Evolutionary conservation across 768 basidiomycete species (phyloP).

Genomic region (Phaffia tasmanica): DNA sequence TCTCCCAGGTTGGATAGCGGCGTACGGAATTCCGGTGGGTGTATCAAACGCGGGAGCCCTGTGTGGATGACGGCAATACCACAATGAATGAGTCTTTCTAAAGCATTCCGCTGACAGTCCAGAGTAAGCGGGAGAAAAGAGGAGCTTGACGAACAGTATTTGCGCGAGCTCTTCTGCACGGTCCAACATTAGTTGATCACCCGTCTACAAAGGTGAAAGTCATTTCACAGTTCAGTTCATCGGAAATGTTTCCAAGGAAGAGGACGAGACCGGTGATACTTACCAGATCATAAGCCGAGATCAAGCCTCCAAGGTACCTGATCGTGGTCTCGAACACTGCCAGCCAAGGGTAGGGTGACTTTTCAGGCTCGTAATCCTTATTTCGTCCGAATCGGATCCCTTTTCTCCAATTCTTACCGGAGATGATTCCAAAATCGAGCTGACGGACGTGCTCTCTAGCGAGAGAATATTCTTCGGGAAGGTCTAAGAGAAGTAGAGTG

Average conservation of each 20-base stretch:
- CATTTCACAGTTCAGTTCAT: background rate
- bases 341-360: constrained; percentile 18
- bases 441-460: constrained; percentile 33
- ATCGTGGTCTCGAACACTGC: constrained; percentile 42
- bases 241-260: background rate
- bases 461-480: constrained; percentile 33
- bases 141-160: constrained; percentile 31
- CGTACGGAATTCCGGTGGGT: constrained; percentile 35
- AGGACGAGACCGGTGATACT: background rate
- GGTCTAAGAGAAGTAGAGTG: constrained; percentile 32
- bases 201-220: constrained; percentile 30
- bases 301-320: constrained; percentile 41
- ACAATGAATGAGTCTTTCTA: background rate
- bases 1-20: constrained; percentile 36
- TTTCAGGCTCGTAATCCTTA: background rate
- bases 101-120: background rate
- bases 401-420: constrained; percentile 1
- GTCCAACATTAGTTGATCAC: constrained; percentile 39
- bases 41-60: constrained; percentile 36
- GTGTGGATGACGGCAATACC: background rate
- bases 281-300: constrained; percentile 38
- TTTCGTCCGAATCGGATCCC: constrained; percentile 1
- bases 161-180: constrained; percentile 40
- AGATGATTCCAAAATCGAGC: constrained; percentile 32
- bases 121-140: background rate